Conservation (phyloP, 305 asterid genomes). For the Withania somnifera region DNA sequence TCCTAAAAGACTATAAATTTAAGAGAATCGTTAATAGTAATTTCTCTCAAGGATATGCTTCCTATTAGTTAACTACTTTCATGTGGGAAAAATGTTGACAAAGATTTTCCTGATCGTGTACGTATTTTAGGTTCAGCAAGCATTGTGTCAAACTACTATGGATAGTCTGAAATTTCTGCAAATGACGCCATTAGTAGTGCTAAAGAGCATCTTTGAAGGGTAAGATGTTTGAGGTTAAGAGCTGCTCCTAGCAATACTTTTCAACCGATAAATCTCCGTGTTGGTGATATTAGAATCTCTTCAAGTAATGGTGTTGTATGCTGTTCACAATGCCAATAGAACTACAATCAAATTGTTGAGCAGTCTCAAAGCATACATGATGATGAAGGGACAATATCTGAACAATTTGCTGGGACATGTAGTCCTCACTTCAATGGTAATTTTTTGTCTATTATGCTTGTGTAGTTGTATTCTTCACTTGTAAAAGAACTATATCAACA, state of each 20-base stretch:
- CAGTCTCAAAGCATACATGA: background rate
- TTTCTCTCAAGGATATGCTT: background rate
- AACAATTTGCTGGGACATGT: background rate
- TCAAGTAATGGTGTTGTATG: background rate
- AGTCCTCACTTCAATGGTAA: background rate
- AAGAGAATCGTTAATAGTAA: too few species aligned
- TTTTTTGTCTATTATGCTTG: background rate
- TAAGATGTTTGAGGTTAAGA: background rate
- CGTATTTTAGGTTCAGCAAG: background rate
- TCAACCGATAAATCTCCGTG: background rate
- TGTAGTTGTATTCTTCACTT: background rate
- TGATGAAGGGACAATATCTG: background rate
- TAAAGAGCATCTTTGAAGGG: background rate
- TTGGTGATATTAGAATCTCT: background rate
- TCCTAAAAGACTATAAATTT: too few species aligned
- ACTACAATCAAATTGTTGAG: background rate
- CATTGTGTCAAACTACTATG: background rate
- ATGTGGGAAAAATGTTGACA: background rate
- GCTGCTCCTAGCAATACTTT: background rate
- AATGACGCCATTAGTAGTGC: background rate
- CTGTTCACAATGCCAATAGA: background rate
- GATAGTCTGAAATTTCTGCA: background rate
- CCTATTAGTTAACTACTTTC: background rate
- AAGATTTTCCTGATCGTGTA: background rate
- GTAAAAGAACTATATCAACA: background rate